These are phyloP conservation scores for Sparassis latifolia DNA, from an alignment of 1,284 basidiomycete genomes.

Conservation along the genomic window DNA sequence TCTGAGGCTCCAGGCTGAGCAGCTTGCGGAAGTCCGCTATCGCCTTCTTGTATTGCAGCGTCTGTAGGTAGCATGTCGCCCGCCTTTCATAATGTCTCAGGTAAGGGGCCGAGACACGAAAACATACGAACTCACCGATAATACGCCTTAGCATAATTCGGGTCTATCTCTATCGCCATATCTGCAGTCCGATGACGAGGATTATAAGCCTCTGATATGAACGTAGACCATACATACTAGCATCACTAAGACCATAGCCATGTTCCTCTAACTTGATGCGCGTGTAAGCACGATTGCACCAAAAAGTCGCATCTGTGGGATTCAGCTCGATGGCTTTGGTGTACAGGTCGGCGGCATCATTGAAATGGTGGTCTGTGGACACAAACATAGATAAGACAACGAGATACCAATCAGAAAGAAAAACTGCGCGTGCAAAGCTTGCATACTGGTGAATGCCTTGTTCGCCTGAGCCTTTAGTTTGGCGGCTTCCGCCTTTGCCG, in stretches of 20 bases:
- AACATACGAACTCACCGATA: constrained; percentile 49
- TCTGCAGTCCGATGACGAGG: constrained; percentile 32
- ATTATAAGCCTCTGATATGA: background rate
- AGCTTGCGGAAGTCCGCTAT: constrained; percentile 86
- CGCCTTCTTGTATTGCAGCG: constrained; percentile 79
- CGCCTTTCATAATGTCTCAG: constrained; percentile 44
- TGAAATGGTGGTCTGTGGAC: constrained; percentile 49
- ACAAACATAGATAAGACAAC: background rate
- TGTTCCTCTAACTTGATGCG: constrained; percentile 79
- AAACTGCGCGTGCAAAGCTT: background rate
- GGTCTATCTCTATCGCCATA: constrained; percentile 85
- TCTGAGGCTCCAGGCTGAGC: constrained; percentile 82
- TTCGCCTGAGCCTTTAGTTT: constrained; percentile 81
- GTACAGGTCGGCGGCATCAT: constrained; percentile 66
- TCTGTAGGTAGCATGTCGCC: constrained; percentile 88
- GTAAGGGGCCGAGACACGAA: constrained; percentile 1
- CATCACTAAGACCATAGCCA: constrained; percentile 75
- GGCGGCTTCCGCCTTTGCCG: constrained; percentile 61
- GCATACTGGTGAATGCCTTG: constrained; percentile 73
- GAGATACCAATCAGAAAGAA: background rate
- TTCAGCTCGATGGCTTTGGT: constrained; percentile 75
- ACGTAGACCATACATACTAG: constrained; percentile 36
- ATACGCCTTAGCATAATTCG: constrained; percentile 89
- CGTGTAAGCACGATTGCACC: constrained; percentile 76
- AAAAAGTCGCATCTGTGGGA: constrained; percentile 68